A percentile compares a stretch with the other conserved stretches of the same genome.
Evolutionary conservation across 495 filamentous ascomycete genomes (phyloP).

Genomic region (Tetracladium setigerum): DNA sequence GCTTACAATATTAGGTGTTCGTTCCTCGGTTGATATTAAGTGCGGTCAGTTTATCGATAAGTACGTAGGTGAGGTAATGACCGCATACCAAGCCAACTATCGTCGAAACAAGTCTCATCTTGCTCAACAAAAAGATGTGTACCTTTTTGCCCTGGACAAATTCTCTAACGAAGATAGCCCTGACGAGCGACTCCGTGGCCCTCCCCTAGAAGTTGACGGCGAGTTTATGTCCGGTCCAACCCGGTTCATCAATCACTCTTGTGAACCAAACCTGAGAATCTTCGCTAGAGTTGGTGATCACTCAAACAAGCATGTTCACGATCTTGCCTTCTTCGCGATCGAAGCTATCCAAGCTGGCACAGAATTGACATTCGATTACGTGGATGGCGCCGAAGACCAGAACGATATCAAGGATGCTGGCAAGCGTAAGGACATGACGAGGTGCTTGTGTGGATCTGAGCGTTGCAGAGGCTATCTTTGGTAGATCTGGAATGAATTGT

Average conservation of each 20-base stretch:
- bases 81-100: slow-evolving; percentile 53
- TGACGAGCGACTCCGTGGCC: slow-evolving; percentile 31
- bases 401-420: slow-evolving; percentile 35
- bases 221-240: slow-evolving; percentile 52
- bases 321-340: slow-evolving; percentile 79
- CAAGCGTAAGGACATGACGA: slow-evolving; percentile 38
- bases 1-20: slow-evolving; percentile 45
- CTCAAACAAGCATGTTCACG: slow-evolving; percentile 67
- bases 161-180: slow-evolving; percentile 44
- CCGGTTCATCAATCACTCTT: slow-evolving; percentile 70
- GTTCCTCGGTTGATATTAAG: slow-evolving; percentile 57
- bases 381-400: slow-evolving; percentile 42
- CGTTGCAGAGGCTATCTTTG: slow-evolving; percentile 65
- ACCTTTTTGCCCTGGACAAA: slow-evolving; percentile 83
- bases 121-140: slow-evolving; percentile 49
- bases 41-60: slow-evolving; percentile 81
- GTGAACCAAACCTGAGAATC: slow-evolving; percentile 66
- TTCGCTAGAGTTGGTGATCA: slow-evolving; percentile 77
- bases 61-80: slow-evolving; percentile 87
- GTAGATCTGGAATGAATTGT: slow-evolving; percentile 18
- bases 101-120: slow-evolving; percentile 48
- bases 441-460: slow-evolving; percentile 56
- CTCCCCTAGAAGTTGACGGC: slow-evolving; percentile 46
- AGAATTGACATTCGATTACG: slow-evolving; percentile 87
- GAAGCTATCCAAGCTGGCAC: slow-evolving; percentile 57